A percentile compares a stretch with the other conserved stretches of the same genome.
These are phyloP conservation scores for Beauveria rudraprayagi DNA, from an alignment of 2,329 filamentous ascomycete species.

Conservation along the genomic window DNA sequence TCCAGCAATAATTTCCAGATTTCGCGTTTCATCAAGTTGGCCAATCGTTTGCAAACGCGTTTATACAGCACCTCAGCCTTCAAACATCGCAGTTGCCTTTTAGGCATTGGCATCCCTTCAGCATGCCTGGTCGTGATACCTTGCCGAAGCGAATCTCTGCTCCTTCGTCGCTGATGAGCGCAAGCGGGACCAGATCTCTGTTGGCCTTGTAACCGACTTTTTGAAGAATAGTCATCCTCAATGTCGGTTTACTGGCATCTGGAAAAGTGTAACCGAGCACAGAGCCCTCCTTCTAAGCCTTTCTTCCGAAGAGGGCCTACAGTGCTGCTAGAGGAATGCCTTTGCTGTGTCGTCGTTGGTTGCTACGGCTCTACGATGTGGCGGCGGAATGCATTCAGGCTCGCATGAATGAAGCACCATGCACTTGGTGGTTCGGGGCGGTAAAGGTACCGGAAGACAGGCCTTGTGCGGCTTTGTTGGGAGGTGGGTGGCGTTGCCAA, in stretches of 20 bases:
- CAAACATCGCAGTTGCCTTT: background rate
- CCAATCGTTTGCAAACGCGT: background rate
- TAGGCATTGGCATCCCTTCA: background rate
- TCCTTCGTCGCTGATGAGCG: background rate
- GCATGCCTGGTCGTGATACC: background rate
- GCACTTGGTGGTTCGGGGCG: background rate
- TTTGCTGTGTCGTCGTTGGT: background rate
- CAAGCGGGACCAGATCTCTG: background rate
- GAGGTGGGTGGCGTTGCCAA: background rate
- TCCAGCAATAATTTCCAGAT: no score
- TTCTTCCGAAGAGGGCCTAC: no score
- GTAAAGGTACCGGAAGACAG: background rate
- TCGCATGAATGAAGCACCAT: background rate
- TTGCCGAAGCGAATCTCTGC: background rate
- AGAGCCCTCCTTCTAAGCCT: background rate
- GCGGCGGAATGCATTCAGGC: no score
- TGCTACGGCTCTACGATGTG: background rate
- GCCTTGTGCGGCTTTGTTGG: background rate
- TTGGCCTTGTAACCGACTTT: background rate
- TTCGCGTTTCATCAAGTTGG: background rate
- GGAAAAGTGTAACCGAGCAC: background rate
- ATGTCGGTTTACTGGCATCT: background rate
- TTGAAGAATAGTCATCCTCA: background rate
- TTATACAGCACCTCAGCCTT: background rate
- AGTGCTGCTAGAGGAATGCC: background rate